Evolutionary conservation across 768 basidiomycete genomes (phyloP), one percentile per base, ranked within the genome.

Genomic region (Lyophyllum atratum): DNA sequence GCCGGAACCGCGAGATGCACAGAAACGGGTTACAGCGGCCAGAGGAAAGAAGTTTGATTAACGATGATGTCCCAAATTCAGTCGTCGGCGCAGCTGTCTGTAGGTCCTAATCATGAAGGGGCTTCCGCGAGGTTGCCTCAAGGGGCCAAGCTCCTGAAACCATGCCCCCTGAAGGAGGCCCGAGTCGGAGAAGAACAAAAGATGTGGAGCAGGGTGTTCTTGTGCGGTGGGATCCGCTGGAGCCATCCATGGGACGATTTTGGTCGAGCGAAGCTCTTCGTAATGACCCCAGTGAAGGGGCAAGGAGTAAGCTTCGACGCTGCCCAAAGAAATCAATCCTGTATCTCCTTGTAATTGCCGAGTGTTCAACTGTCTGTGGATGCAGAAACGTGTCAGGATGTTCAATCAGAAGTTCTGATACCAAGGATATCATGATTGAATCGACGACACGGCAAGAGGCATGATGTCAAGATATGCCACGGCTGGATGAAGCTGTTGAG

Each of bases 371-470:
- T n/a, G 39, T 40, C n/a, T 40, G 17, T 40, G 39, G 37, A 28
- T 44, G 43, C 6, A 25, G 31, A 25, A 55, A 46, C 54, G 53
- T 37, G 43, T 22, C 33, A 33, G 17, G 45, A 15, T 47, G 46
- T 29, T 29, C 49, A 57, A 59, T 59, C 58, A 59, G 58, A 51
- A 21, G 19, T 54, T 54, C 58, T 54, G 58, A 59, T 59, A 40
- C 17, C 47, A 33, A 21, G 24, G 47, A 21, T 28, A 11, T 31
- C 47, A 28, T 48, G 5, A 9, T 17, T 31, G 29, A n/a, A 48
- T 48, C 47, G 29, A 48, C 28, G 45, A n/a, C 45, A 28, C 31
- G 26, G 28, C 26, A 29, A n/a, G 28, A 31, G 39, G 39, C 15
- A 29, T 51, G 49, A 51, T 51, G 33, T 51, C 34, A 51, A n/a